phyloP scores from a whole-genome alignment of 2,329 filamentous ascomycete species.

The Monilinia fructigena region DNA sequence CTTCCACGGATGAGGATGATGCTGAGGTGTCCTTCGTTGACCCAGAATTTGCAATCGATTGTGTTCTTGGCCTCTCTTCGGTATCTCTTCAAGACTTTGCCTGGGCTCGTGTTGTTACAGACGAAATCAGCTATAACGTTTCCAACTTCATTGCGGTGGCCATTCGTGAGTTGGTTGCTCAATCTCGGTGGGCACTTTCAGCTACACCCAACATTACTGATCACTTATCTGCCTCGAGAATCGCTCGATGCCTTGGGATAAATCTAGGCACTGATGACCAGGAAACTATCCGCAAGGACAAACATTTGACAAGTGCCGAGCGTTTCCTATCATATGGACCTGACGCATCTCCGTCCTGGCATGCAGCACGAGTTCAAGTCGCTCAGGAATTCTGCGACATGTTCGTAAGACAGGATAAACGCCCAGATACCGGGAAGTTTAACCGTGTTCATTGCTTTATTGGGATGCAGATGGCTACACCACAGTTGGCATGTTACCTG shows the following conservation, averaged over 20 bases:
- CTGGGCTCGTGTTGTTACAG: slow-evolving; percentile 1
- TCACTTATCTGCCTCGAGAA: background rate
- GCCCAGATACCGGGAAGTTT: background rate
- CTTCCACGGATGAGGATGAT: background rate
- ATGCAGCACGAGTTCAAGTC: slow-evolving; percentile 1
- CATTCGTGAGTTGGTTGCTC: background rate
- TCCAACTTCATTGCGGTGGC: background rate
- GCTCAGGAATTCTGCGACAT: slow-evolving; percentile 6
- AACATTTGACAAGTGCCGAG: slow-evolving; percentile 3
- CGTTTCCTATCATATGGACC: slow-evolving; percentile 6
- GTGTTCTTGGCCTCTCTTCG: background rate
- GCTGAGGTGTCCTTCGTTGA: background rate
- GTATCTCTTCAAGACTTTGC: background rate
- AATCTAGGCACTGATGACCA: slow-evolving; percentile 10
- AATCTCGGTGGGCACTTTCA: slow-evolving; percentile 16
- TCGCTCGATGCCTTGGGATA: slow-evolving; percentile 10
- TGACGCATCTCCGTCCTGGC: slow-evolving; percentile 6
- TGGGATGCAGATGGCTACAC: background rate
- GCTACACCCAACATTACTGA: slow-evolving; percentile 10
- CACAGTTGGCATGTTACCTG: slow-evolving; percentile 11
- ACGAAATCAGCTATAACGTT: slow-evolving; percentile 5
- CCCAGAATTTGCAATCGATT: background rate
- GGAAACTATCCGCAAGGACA: slow-evolving; percentile 2
- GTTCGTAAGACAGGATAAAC: background rate
- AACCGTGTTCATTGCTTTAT: background rate